Base-by-base conservation (phyloP, 805 yeast genomes). In the Candida odintsovae region DNA sequence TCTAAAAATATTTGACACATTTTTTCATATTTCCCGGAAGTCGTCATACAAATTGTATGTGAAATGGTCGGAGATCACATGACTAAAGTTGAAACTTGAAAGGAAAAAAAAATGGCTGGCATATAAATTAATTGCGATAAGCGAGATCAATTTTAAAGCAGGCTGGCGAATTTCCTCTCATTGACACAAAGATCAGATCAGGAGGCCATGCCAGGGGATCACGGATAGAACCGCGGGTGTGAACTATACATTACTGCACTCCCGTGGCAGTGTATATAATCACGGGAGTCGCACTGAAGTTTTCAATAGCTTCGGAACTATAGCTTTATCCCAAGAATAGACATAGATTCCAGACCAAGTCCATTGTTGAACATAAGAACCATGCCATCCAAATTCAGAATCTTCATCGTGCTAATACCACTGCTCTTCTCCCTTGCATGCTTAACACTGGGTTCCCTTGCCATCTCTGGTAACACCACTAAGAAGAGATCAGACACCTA, bases 381-480 rank as follows among this genome's bases (percentile, higher is more conserved):
- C 5, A 58, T 61, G 67, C 53, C 49, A 10, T 56, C 62, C 6
- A 28, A 47, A 3, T 58, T 56, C 48, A 56, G 70, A 51, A 41
- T 54, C 38, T 48, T 52, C 31, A 51, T 58, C 40, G 58, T 65
- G 3, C 23, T 54, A 2, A 40, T 62, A 37, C 66, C 69, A 8
- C 43, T 63, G 9, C 15, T 73, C 6, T 50, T 69, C 9, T 56
- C 74, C 21, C 46, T 71, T 20, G 72, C 71, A 3, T 70, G 84
- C 0, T 49, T 78, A 4, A 72, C 73, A 4, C 64, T 80, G 20
- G 66, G 75, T 1, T 56, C 75, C 7, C 62, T 81, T 15, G 77
- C 81, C 19, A 71, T 78, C 52, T 69, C 79, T 13, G 84, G 86
- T 21, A 70, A 9, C 36, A 33, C 78, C 10, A 65, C 75, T 20